Evolutionary conservation across 1,284 basidiomycete species (phyloP).

Genomic region (Hymenochaete sp.): DNA sequence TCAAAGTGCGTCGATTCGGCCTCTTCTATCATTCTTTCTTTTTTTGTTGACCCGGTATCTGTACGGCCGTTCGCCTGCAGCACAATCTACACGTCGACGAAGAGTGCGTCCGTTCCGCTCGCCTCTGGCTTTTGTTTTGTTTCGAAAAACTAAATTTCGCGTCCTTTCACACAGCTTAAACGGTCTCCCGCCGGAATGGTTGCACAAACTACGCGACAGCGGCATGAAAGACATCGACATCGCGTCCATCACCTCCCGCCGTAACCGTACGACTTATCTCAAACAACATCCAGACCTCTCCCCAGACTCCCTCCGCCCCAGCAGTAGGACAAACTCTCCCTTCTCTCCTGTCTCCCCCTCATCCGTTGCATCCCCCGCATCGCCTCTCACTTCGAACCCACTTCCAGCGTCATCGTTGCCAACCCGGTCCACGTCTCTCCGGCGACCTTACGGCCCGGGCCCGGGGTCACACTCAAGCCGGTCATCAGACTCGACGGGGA

Average conservation of each 20-base stretch:
- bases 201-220: slow-evolving; percentile 16
- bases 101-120: slow-evolving; percentile 49
- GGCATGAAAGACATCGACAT: slow-evolving; percentile 19
- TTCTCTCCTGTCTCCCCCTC: slow-evolving; percentile 11
- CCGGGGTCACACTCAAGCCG: slow-evolving; percentile 57
- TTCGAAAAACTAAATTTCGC: no score
- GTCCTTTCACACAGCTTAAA: slow-evolving; percentile 35
- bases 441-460: slow-evolving; percentile 52
- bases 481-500: slow-evolving; percentile 45
- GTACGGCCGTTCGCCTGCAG: slow-evolving; percentile 30
- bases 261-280: slow-evolving; percentile 17
- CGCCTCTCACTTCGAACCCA: slow-evolving; percentile 8
- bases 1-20: slow-evolving; percentile 45
- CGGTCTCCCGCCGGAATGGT: slow-evolving; percentile 68
- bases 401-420: slow-evolving; percentile 1
- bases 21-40: not conserved
- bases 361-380: slow-evolving; percentile 3
- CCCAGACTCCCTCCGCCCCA: slow-evolving; percentile 5
- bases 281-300: slow-evolving; percentile 15
- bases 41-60: not conserved
- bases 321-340: slow-evolving; percentile 2
- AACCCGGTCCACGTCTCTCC: slow-evolving; percentile 37
- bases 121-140: no score
- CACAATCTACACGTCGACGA: slow-evolving; percentile 76
- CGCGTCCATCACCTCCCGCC: slow-evolving; percentile 13